Percentiles rank a stretch among this genome's conserved stretches.
Conservation (phyloP, 495 filamentous ascomycete genomes). For the Trichoderma parareesei region DNA sequence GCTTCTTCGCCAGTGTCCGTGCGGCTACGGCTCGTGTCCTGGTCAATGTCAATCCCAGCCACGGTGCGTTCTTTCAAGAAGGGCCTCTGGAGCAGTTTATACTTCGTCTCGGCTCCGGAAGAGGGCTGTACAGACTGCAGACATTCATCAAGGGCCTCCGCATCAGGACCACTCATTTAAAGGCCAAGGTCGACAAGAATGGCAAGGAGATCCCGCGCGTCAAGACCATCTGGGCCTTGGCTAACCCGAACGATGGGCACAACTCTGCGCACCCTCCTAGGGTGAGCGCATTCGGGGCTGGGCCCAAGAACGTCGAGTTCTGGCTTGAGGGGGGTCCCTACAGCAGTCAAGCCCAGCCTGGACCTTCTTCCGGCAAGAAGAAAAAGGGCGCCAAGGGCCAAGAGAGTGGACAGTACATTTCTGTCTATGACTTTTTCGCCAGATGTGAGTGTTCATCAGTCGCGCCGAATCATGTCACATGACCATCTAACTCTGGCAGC, state of each 20-base stretch:
- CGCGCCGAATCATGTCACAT: background rate
- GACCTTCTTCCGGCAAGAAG: background rate
- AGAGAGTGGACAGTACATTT: constrained; percentile 33
- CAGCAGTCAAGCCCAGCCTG: constrained; percentile 6
- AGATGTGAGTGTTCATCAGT: constrained; percentile 29
- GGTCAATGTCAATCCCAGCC: constrained; percentile 40
- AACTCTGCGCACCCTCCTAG: constrained; percentile 28
- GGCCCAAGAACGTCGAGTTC: constrained; percentile 45
- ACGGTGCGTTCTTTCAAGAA: constrained; percentile 23
- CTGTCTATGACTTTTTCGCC: constrained; percentile 45
- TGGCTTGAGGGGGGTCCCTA: constrained; percentile 24
- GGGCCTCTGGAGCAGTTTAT: constrained; percentile 15
- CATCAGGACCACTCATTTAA: background rate
- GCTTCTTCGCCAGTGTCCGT: constrained; percentile 52
- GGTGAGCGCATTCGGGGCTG: constrained; percentile 32
- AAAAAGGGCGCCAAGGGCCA: background rate
- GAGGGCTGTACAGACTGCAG: background rate
- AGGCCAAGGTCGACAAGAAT: background rate
- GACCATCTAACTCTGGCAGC: background rate
- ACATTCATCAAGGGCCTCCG: background rate
- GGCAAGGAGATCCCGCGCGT: background rate
- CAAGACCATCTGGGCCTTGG: background rate
- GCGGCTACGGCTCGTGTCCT: constrained; percentile 47
- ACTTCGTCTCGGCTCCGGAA: background rate
- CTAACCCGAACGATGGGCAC: constrained; percentile 26